Base-by-base conservation (phyloP, 805 yeast species). In the Barnettozyma siamensis region DNA sequence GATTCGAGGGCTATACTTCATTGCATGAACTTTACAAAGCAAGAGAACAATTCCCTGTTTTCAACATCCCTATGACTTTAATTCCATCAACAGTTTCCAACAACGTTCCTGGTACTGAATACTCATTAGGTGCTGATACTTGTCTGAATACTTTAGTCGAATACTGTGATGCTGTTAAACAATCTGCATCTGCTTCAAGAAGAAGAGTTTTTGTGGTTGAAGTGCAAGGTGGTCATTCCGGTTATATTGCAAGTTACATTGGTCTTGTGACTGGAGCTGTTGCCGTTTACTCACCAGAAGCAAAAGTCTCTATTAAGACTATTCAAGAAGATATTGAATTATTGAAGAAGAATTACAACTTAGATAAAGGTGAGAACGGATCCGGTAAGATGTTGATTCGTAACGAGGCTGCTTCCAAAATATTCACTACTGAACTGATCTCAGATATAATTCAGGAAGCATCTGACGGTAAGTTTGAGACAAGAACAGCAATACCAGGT, bases 1-100 rank as follows among this genome's bases (percentile, higher is more conserved):
- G 99, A 1, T 93, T 89, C 59, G 99, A 93, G 70, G 98, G 96
- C n/a, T 93, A 81, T 72, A 73, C 73, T 10, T 78, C 97, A 1
- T 73, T 93, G 52, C 78, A 85, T 55, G 85, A 88, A 68, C 74
- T 93, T 50, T 83, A 85, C 53, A 72, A 73, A 51, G 88, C 93
- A 26, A 78, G 96, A 63, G 51, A 60, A 13, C 67, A 77, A 44
- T 93, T 88, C 66, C 98, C 99, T 33, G 80, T 91, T 23, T 86
- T 93, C 69, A 79, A 91, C 64, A 88, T 93, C 50, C 99, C 99
- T 48, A 82, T 91, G 86, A 84, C 86, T 32, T 78, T 87, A 53
- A 73, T 93, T 50, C 99, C 99, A 10, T 91, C 98, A 3, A 93
- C 99, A 2, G 87, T 93, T 49, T 88, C 97, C 15, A 93, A 93